Evolutionary conservation across 768 basidiomycete species (phyloP).

Genomic region (Pisolithus microcarpus): DNA sequence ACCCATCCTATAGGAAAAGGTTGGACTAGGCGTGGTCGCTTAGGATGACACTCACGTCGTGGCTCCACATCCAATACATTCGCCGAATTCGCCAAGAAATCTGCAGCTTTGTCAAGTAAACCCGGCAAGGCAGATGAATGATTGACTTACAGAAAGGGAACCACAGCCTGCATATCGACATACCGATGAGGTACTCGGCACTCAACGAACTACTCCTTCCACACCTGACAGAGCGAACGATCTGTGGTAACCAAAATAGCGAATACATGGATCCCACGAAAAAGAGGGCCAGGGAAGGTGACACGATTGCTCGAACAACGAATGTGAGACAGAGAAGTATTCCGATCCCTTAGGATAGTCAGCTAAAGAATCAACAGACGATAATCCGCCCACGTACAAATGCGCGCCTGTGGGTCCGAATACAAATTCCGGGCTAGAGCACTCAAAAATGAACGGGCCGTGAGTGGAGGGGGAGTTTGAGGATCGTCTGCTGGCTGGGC

Average conservation of each 20-base stretch:
- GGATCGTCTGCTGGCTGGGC: slow-evolving; percentile 14
- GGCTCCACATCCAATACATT: slow-evolving; percentile 82
- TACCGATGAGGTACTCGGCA: slow-evolving; percentile 69
- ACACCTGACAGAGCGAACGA: slow-evolving; percentile 65
- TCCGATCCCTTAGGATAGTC: slow-evolving; percentile 45
- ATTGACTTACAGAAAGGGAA: slow-evolving; percentile 63
- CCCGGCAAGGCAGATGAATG: background rate
- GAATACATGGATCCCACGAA: slow-evolving; percentile 68
- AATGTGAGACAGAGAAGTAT: slow-evolving; percentile 64
- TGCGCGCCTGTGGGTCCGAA: slow-evolving; percentile 62
- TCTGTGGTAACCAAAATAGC: slow-evolving; percentile 81
- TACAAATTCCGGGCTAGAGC: slow-evolving; percentile 54
- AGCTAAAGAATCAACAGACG: slow-evolving; percentile 4
- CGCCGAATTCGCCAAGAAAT: slow-evolving; percentile 75
- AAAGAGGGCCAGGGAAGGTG: slow-evolving; percentile 55
- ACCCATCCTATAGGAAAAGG: slow-evolving; percentile 48
- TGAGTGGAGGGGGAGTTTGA: slow-evolving; percentile 12
- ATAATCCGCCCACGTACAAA: slow-evolving; percentile 45
- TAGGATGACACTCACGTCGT: slow-evolving; percentile 42
- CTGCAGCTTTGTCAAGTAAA: slow-evolving; percentile 36
- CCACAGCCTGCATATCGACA: slow-evolving; percentile 62
- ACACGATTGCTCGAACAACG: slow-evolving; percentile 67
- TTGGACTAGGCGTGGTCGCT: background rate
- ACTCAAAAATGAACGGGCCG: slow-evolving; percentile 30
- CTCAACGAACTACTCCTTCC: slow-evolving; percentile 65